Evolutionary conservation across 495 filamentous ascomycete genomes (phyloP).

Genomic region (Daldinia childiae): DNA sequence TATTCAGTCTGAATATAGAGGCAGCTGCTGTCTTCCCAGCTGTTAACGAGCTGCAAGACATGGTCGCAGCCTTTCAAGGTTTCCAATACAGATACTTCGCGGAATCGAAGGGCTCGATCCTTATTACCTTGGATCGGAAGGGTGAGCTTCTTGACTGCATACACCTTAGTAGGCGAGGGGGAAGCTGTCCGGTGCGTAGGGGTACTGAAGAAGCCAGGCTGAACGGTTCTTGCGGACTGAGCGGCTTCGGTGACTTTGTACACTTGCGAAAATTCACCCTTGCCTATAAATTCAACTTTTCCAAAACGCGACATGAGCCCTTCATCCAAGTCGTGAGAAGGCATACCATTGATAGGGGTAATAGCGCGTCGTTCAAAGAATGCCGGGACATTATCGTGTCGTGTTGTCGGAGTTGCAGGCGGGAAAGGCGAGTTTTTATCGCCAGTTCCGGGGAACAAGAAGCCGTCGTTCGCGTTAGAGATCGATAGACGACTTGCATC

Average conservation of each 20-base stretch:
- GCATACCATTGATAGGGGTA: slow-evolving; percentile 54
- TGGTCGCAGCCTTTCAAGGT: slow-evolving; percentile 79
- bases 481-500: slow-evolving; percentile 85
- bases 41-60: slow-evolving; percentile 78
- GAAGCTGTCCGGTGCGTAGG: slow-evolving; percentile 55
- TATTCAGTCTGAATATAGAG: slow-evolving; percentile 98
- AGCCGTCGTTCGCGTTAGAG: slow-evolving; percentile 60
- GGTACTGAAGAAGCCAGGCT: slow-evolving; percentile 40
- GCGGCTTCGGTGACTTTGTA: slow-evolving; percentile 72
- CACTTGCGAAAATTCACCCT: slow-evolving; percentile 91
- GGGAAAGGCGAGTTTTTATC: slow-evolving; percentile 57
- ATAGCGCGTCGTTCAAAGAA: slow-evolving; percentile 47
- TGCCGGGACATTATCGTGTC: slow-evolving; percentile 56
- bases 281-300: slow-evolving; percentile 78
- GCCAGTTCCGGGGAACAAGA: slow-evolving; percentile 42
- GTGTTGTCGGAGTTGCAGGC: slow-evolving; percentile 83
- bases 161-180: slow-evolving; percentile 63
- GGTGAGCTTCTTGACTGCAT: slow-evolving; percentile 92
- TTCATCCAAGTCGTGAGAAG: slow-evolving; percentile 69
- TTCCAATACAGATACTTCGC: slow-evolving; percentile 80
- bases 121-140: slow-evolving; percentile 75
- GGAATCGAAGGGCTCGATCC: slow-evolving; percentile 79
- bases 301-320: slow-evolving; percentile 76
- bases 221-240: slow-evolving; percentile 35
- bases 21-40: slow-evolving; percentile 81